Evolutionary conservation across 2,329 filamentous ascomycete genomes (phyloP).

Genomic region (Sarocladium kiliense): DNA sequence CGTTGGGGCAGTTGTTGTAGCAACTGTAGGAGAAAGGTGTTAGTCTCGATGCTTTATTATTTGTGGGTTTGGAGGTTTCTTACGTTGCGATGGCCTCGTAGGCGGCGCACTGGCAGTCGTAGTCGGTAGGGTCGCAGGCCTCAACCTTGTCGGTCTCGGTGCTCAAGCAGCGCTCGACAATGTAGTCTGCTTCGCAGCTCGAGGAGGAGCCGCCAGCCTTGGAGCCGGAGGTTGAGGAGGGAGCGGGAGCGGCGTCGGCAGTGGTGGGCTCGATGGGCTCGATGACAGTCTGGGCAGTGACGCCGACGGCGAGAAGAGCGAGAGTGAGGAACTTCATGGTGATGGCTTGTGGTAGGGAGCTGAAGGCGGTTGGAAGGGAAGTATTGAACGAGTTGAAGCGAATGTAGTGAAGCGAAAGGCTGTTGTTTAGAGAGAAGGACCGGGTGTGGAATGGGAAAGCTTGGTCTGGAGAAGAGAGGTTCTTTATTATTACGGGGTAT

Average conservation of each 20-base stretch:
- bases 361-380: no score
- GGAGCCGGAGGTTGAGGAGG: conserved; percentile 22
- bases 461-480: background rate
- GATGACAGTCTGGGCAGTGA: conserved; percentile 25
- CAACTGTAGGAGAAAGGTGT: conserved; percentile 28
- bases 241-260: conserved; percentile 20
- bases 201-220: conserved; percentile 17
- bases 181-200: conserved; percentile 39
- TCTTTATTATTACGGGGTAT: background rate
- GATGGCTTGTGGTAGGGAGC: conserved; percentile 2
- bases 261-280: conserved; percentile 4
- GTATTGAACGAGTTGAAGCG: background rate
- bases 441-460: background rate
- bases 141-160: conserved; percentile 33
- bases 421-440: background rate
- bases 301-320: conserved; percentile 31
- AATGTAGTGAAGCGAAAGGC: conserved; percentile 1
- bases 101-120: conserved; percentile 40
- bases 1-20: conserved; percentile 53
- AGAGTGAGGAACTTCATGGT: conserved; percentile 41
- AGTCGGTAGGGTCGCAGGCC: conserved; percentile 35
- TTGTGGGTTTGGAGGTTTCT: conserved; percentile 13
- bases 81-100: conserved; percentile 42
- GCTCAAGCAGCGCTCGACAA: conserved; percentile 38
- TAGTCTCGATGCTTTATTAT: conserved; percentile 6